Evolutionary conservation across 441 rosid genomes (phyloP), one percentile per base, ranked within the genome.

Genomic region (Biscutella laevigata): DNA sequence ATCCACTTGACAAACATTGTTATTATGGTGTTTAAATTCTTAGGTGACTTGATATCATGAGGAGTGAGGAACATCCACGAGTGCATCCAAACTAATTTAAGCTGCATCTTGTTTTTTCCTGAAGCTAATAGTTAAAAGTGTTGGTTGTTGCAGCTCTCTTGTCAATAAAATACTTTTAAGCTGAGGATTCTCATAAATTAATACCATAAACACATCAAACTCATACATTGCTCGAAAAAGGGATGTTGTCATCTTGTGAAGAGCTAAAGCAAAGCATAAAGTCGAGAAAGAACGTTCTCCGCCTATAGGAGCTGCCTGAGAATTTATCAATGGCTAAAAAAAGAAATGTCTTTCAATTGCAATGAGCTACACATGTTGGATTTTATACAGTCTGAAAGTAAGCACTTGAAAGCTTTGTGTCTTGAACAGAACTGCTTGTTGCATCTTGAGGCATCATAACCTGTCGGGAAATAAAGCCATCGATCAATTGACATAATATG

Each of bases 61-160:
- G 97, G 99, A 32, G 99, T 89, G 57, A 94, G 86, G 67, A 94
- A 83, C 65, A 94, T 83, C 99, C 99, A 94, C 32, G n/a, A n/a
- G n/a, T n/a, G n/a, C n/a, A n/a, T n/a, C n/a, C n/a, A n/a, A n/a
- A n/a, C n/a, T n/a, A n/a, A n/a, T n/a, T n/a, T n/a, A n/a, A n/a
- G n/a, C n/a, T n/a, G n/a, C n/a, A n/a, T n/a, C n/a, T n/a, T n/a
- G n/a, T n/a, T n/a, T n/a, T n/a, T n/a, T n/a, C n/a, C n/a, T n/a
- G n/a, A n/a, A n/a, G n/a, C n/a, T n/a, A n/a, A n/a, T n/a, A n/a
- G n/a, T n/a, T n/a, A n/a, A n/a, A n/a, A n/a, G n/a, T n/a, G n/a
- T n/a, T n/a, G n/a, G n/a, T n/a, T n/a, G n/a, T n/a, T n/a, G n/a
- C n/a, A n/a, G n/a, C n/a, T n/a, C n/a, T n/a, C n/a, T n/a, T n/a